Evolutionary conservation across 2,329 filamentous ascomycete species (phyloP).

Genomic region (Beauveria caledonica): DNA sequence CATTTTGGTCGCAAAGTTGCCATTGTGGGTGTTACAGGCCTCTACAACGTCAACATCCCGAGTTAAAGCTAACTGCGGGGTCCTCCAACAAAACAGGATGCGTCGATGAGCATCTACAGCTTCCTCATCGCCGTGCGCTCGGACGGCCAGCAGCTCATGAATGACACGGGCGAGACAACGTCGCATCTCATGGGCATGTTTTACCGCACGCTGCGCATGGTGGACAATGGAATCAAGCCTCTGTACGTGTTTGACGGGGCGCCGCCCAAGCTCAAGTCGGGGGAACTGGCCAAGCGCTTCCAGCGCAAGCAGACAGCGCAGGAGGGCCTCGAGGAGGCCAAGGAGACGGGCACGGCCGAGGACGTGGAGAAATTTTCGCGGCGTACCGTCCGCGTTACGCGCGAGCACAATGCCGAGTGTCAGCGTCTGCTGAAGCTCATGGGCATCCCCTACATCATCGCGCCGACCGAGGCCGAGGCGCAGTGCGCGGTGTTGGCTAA

Average conservation of each 20-base stretch:
- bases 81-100: constrained; percentile 23
- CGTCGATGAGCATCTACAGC: constrained; percentile 97
- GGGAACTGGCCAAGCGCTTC: constrained; percentile 91
- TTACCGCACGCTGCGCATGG: constrained; percentile 95
- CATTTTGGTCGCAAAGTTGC: constrained; percentile 98
- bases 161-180: constrained; percentile 89
- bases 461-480: constrained; percentile 93
- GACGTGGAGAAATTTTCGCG: constrained; percentile 98
- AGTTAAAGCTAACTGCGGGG: background rate
- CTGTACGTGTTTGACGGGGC: constrained; percentile 97
- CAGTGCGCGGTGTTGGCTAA: constrained; percentile 87
- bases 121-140: constrained; percentile 97
- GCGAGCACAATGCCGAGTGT: constrained; percentile 93
- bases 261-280: constrained; percentile 94
- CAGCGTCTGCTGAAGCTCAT: constrained; percentile 85
- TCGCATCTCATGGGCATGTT: constrained; percentile 99
- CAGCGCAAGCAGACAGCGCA: constrained; percentile 89
- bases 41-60: background rate
- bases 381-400: constrained; percentile 86
- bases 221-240: constrained; percentile 98
- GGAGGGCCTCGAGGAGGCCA: constrained; percentile 86
- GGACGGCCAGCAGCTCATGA: constrained; percentile 92
- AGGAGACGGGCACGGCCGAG: constrained; percentile 91
- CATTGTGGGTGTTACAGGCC: constrained; percentile 56
- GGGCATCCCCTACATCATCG: constrained; percentile 92